Base-by-base conservation (phyloP, 1,139 yeast species). In the Pichia sp. region DNA sequence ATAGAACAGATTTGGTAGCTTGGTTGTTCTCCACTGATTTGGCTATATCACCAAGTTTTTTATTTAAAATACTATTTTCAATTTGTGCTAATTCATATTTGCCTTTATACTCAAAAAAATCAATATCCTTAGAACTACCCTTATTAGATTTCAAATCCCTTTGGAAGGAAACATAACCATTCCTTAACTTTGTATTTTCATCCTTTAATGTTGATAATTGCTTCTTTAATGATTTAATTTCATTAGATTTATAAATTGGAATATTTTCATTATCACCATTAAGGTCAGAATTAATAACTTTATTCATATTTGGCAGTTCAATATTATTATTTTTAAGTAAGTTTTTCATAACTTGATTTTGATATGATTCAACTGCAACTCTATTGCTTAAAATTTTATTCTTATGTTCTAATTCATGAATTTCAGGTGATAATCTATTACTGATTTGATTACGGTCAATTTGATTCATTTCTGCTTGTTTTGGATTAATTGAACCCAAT, bases 331-430 rank as follows among this genome's bases (percentile, higher is more conserved):
- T 70, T 34, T 66, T 65, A 9, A 74, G 46, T 42, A 70, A 69
- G n/a, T 72, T 70, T 41, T 65, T 66, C 45, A 73, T 56, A 36
- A 68, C 73, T 50, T 77, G 76, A 49, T 72, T 74, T 47, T 76
- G 80, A 54, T 75, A 74, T 3, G 78, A 68, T 44, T 77, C 77
- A 8, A 80, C 71, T 0, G 80, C 80, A 18, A 76, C 56, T 53
- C 78, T 66, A 0, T 78, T 74, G 55, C 80, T 84, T 13, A 84
- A 64, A 56, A 82, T 67, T 32, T 73, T 71, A 47, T 82, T 58
- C 52, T 83, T 87, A 45, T 82, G 81, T n/a, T 69, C 65, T 39
- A 82, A 23, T 25, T 49, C 42, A 37, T 48, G 47, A 35, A 45
- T 26, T 39, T 56, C 60, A 8, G 53, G 50, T 13, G 45, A 24